phyloP scores from a whole-genome alignment of 352 stramenopile genomes.

The Globisporangium radiosum region DNA sequence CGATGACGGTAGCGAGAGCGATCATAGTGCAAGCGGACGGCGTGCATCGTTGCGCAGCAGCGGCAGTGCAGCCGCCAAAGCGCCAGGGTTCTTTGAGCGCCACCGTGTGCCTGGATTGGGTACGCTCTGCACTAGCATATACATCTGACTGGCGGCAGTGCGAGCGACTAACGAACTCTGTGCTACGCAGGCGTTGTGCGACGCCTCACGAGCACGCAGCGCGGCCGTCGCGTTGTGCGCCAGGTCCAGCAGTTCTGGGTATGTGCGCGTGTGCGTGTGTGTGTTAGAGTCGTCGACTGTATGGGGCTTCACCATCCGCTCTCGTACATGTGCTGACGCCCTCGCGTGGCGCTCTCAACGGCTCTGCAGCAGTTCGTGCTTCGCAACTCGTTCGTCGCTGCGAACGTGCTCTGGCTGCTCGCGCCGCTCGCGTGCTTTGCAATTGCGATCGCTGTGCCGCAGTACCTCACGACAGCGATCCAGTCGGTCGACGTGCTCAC shows the following conservation, averaged over 20 bases:
- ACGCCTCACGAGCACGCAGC: constrained; percentile 5
- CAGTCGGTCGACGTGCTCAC: constrained; percentile 65
- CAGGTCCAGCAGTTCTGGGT: constrained; percentile 37
- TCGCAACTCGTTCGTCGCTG: constrained; percentile 66
- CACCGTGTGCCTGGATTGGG: constrained; percentile 3
- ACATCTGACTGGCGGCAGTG: no score
- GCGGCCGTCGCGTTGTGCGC: constrained; percentile 19
- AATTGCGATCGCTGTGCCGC: constrained; percentile 59
- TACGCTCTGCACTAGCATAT: not conserved
- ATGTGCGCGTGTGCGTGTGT: not conserved
- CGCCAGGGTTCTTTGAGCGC: constrained; percentile 6
- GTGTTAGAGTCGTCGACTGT: not conserved
- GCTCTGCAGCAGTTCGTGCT: constrained; percentile 25
- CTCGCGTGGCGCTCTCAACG: not conserved
- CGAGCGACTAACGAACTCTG: not conserved
- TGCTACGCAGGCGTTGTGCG: constrained; percentile 3
- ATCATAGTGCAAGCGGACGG: not conserved
- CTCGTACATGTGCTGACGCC: not conserved
- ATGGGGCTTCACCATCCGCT: not conserved
- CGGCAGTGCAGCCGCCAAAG: not conserved
- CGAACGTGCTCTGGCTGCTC: constrained; percentile 72
- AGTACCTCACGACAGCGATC: constrained; percentile 62
- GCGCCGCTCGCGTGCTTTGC: constrained; percentile 62
- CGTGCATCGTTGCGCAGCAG: not conserved
- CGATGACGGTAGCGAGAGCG: not conserved